phyloP scores from a whole-genome alignment of 2,329 filamentous ascomycete genomes.

The Cephalotrichum gorgonifer region DNA sequence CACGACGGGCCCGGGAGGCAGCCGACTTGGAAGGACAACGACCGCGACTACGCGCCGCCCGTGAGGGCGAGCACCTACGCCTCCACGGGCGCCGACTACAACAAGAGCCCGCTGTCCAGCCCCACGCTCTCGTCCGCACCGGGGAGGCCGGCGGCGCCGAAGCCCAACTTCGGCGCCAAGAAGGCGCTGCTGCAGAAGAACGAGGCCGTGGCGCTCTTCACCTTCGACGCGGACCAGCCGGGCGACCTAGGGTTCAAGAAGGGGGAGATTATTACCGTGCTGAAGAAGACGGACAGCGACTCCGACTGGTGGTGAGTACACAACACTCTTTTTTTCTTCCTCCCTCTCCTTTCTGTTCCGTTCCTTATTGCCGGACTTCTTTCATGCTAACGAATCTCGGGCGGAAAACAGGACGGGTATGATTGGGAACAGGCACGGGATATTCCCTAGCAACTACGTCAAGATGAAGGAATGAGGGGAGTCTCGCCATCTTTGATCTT shows the following conservation, averaged over 20 bases:
- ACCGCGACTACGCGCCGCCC: slow-evolving; percentile 20
- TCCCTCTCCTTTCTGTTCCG: too few species aligned
- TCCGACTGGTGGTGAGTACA: slow-evolving; percentile 85
- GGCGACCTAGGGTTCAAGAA: slow-evolving; percentile 95
- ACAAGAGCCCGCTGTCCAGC: background rate
- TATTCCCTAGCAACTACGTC: slow-evolving; percentile 80
- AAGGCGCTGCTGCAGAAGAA: slow-evolving; percentile 51
- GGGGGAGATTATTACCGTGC: slow-evolving; percentile 87
- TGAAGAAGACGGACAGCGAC: slow-evolving; percentile 88
- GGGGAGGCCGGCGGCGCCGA: slow-evolving; percentile 73
- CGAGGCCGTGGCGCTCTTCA: slow-evolving; percentile 84
- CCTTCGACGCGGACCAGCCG: slow-evolving; percentile 87
- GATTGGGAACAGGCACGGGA: slow-evolving; percentile 74
- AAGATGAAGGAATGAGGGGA: slow-evolving; percentile 46
- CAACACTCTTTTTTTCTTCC: too few species aligned
- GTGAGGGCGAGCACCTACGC: slow-evolving; percentile 42
- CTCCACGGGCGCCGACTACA: background rate
- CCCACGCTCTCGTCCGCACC: slow-evolving; percentile 39
- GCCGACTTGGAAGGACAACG: too few species aligned
- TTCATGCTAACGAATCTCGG: too few species aligned
- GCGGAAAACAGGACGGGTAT: slow-evolving; percentile 65
- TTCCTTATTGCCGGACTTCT: too few species aligned
- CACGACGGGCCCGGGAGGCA: slow-evolving; percentile 47
- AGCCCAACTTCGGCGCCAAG: slow-evolving; percentile 67
- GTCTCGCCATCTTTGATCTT: slow-evolving; percentile 8